A percentile compares a stretch with the other conserved stretches of the same genome.
phyloP scores from a whole-genome alignment of 345 rosid species.

The Draba incana region DNA sequence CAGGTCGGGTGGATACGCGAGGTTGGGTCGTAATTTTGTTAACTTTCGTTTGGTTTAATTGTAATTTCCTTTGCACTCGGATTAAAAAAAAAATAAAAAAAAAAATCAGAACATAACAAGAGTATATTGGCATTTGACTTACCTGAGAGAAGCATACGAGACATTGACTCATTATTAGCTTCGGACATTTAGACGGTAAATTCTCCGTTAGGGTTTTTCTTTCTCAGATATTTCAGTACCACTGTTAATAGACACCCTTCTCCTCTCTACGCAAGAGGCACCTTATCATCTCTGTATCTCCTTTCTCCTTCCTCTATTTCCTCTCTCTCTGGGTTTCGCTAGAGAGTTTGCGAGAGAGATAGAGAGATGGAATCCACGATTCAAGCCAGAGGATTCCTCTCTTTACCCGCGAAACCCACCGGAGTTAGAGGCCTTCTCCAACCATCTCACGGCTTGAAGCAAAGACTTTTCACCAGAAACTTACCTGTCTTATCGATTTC shows the following conservation, averaged over 20 bases:
- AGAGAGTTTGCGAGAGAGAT: slow-evolving; percentile 27
- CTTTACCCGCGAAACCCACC: slow-evolving; percentile 69
- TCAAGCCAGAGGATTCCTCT: slow-evolving; percentile 77
- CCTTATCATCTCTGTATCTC: slow-evolving; percentile 43
- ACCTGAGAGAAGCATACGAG: too few species aligned
- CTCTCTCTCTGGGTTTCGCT: slow-evolving; percentile 21
- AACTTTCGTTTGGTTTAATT: too few species aligned
- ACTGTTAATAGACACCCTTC: slow-evolving; percentile 42
- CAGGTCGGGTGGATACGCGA: too few species aligned
- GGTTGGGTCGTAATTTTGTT: too few species aligned
- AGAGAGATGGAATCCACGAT: slow-evolving; percentile 74
- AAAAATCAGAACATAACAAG: too few species aligned
- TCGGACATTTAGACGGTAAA: slow-evolving; percentile 12
- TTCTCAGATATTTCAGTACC: slow-evolving; percentile 1
- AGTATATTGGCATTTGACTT: too few species aligned
- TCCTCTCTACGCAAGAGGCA: slow-evolving; percentile 41
- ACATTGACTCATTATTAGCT: too few species aligned
- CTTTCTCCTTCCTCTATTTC: slow-evolving; percentile 38
- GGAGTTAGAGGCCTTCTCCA: slow-evolving; percentile 49
- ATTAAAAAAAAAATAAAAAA: too few species aligned
- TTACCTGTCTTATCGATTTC: slow-evolving; percentile 50
- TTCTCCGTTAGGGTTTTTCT: slow-evolving; percentile 32
- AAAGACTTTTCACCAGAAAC: slow-evolving; percentile 61
- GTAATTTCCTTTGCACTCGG: too few species aligned
- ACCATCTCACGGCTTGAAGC: slow-evolving; percentile 76